These are phyloP conservation scores for Ceriops tagal DNA, from an alignment of 345 rosid species.

Conservation along the genomic window DNA sequence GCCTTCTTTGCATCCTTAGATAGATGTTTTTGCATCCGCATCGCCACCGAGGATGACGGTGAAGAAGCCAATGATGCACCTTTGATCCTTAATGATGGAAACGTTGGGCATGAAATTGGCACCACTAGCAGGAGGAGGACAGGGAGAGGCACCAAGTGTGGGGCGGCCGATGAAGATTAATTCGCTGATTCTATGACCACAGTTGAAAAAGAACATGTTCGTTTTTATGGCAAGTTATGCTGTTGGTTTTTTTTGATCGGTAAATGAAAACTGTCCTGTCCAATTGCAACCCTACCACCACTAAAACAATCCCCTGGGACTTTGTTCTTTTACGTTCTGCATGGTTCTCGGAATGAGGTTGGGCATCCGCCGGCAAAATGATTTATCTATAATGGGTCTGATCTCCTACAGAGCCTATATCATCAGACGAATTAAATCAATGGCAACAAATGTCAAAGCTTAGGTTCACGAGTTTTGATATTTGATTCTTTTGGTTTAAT, in stretches of 20 bases:
- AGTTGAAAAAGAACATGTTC: background rate
- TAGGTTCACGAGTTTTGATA: background rate
- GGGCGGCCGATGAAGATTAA: background rate
- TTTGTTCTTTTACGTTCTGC: background rate
- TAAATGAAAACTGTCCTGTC: too few species aligned
- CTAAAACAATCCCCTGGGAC: too few species aligned
- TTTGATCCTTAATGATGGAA: constrained; percentile 45
- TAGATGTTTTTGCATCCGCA: constrained; percentile 58
- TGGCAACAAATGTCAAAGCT: constrained; percentile 2
- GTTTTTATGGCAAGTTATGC: constrained; percentile 11
- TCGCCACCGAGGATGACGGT: constrained; percentile 48
- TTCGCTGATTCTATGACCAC: background rate
- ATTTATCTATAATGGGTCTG: background rate
- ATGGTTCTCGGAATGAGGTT: constrained; percentile 1
- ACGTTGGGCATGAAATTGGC: constrained; percentile 22
- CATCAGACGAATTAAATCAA: constrained; percentile 4
- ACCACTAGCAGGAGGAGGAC: constrained; percentile 30
- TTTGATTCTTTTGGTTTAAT: background rate
- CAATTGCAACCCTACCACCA: too few species aligned
- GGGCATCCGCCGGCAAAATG: background rate
- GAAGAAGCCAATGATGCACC: constrained; percentile 52
- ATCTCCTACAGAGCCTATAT: background rate
- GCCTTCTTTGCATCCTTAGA: constrained; percentile 63
- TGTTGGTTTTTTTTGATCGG: background rate
- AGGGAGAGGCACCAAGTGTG: constrained; percentile 29